phyloP scores from a whole-genome alignment of 2,329 filamentous ascomycete genomes.

The Aspergillus thermomutatus region DNA sequence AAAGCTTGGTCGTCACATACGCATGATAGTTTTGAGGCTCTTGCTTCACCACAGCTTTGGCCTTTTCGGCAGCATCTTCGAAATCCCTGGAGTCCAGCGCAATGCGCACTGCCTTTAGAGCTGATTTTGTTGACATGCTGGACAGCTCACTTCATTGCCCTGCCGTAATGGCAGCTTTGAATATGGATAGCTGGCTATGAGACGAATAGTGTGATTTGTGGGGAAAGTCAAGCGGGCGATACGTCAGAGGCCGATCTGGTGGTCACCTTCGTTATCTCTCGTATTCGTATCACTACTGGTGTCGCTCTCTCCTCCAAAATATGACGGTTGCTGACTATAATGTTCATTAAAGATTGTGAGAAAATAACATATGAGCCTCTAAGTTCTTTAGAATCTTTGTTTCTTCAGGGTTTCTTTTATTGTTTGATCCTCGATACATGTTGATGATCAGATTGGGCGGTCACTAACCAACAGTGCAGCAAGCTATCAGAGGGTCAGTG shows the following conservation, averaged over 20 bases:
- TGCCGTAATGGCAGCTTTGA: neutral
- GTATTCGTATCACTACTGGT: constrained; percentile 3
- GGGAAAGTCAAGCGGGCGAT: constrained; percentile 16
- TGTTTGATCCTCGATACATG: neutral
- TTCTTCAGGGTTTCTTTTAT: neutral
- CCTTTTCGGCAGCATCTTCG: constrained; percentile 68
- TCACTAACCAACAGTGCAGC: neutral
- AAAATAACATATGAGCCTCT: neutral
- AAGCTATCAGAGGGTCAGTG: neutral
- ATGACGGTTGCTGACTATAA: neutral
- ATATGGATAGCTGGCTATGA: neutral
- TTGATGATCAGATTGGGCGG: neutral
- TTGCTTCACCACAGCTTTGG: constrained; percentile 64
- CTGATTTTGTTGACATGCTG: constrained; percentile 58
- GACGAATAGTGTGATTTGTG: constrained; percentile 15
- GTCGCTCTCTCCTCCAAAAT: neutral
- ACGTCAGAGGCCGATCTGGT: constrained; percentile 25
- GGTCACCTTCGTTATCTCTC: constrained; percentile 14
- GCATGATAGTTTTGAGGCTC: constrained; percentile 81
- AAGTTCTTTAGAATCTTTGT: neutral
- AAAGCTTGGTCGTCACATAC: constrained; percentile 43
- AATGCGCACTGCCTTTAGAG: constrained; percentile 76
- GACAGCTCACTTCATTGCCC: constrained; percentile 16
- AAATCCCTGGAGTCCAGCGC: constrained; percentile 76
- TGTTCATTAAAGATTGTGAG: neutral